Evolutionary conservation across 768 basidiomycete species (phyloP), one percentile per base, ranked within the genome.

Genomic region (Lactifluus volemus): DNA sequence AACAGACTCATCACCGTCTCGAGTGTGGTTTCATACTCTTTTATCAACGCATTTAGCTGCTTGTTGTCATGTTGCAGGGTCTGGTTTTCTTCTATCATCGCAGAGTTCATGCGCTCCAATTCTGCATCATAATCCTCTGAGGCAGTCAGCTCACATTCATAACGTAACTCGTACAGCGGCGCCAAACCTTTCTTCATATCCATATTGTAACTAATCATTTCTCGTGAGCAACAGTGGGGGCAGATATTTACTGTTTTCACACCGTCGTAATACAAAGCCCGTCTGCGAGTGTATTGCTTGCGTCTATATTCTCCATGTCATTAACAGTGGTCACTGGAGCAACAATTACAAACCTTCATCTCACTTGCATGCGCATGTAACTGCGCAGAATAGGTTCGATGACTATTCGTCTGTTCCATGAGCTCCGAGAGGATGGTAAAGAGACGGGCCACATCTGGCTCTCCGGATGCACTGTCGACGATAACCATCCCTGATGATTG

Each of bases 21-120:
- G 36, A 99, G 76, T 0, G 96, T 98, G 69, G 92, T 89, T 71
- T 99, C 97, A 69, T 97, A 98, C 71, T 99, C 97, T 68, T 94
- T 94, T 68, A 98, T 86, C 55, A 99, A 77, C 5, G 81, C 76
- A 65, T 87, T 90, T 36, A 99, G 79, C 67, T 98, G 96, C 71
- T 97, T 96, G 78, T 98, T 99, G 75, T 98, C 97, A 67, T 96
- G 83, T 68, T 90, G 83, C 47, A 99, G 76, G 6, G 76, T 74
- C 67, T 89, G 86, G 70, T 98, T 99, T 72, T 99, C 95, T 25
- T 81, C 74, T 5, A 81, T 75, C 68, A 98, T 86, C 51, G 83
- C 78, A 4, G 79, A 73, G 65, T 94, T 95, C 86, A 97, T 92
- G 49, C 83, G 82, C 69, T 98, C 94, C 21, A 99, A 76, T 69